Percentiles rank a stretch among this genome's conserved stretches.
These are phyloP conservation scores for Phytophthora constricta DNA, from an alignment of 352 stramenopile genomes.

Conservation along the genomic window DNA sequence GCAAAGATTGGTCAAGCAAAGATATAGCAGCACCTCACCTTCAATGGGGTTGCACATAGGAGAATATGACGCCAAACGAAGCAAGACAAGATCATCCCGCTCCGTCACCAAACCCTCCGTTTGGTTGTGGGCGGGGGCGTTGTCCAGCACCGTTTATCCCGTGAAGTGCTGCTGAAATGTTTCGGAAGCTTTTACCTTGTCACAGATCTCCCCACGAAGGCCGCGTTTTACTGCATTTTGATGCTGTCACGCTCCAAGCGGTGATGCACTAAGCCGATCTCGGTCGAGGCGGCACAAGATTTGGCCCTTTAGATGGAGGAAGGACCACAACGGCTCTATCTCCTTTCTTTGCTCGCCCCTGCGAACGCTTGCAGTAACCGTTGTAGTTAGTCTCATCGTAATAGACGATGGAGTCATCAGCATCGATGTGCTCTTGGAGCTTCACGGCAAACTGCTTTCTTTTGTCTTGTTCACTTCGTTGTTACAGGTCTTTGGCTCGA, in stretches of 20 bases:
- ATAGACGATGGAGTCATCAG: slow-evolving; percentile 1
- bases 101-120: not conserved
- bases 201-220: slow-evolving; percentile 12
- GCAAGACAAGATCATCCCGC: slow-evolving; percentile 8
- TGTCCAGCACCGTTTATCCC: slow-evolving; percentile 14
- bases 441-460: not conserved
- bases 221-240: slow-evolving; percentile 5
- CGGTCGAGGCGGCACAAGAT: slow-evolving; percentile 5
- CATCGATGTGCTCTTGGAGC: not conserved
- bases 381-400: slow-evolving; percentile 27
- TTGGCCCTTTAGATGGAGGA: not conserved
- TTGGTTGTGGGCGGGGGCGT: slow-evolving; percentile 7
- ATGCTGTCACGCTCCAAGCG: slow-evolving; percentile 4
- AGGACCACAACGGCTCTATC: not conserved
- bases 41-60: slow-evolving; percentile 30
- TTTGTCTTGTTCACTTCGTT: slow-evolving; percentile 11
- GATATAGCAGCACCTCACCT: not conserved
- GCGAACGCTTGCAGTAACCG: slow-evolving; percentile 9
- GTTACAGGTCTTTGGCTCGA: slow-evolving; percentile 15
- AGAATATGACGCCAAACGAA: slow-evolving; percentile 11
- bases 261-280: not conserved
- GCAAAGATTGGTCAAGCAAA: not conserved
- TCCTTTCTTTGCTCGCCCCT: not conserved
- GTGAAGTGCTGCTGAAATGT: not conserved
- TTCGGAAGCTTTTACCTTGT: not conserved